Conservation (phyloP, 257 asterid genomes). For the Linaria vulgaris region DNA sequence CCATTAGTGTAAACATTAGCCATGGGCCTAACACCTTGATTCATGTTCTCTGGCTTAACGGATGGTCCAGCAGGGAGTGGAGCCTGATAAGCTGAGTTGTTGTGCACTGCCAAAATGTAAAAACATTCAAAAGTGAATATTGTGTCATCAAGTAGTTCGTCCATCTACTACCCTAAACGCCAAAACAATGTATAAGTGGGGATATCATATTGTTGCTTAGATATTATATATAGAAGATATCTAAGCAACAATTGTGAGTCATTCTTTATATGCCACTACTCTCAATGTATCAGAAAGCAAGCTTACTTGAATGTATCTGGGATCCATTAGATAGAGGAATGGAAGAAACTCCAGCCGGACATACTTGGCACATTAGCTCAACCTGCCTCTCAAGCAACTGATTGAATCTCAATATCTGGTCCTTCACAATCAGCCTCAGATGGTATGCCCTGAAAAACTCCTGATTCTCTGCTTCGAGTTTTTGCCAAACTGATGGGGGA, state of each 20-base stretch:
- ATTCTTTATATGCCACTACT: not conserved
- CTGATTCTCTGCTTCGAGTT: conserved; percentile 58
- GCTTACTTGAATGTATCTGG: conserved; percentile 55
- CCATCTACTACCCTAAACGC: not conserved
- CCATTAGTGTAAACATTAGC: conserved; percentile 53
- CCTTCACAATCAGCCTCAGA: conserved; percentile 56
- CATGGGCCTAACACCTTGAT: conserved; percentile 33
- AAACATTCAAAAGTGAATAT: no score
- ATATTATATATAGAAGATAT: no score
- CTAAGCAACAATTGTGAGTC: not conserved
- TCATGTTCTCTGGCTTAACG: conserved; percentile 55
- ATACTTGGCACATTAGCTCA: conserved; percentile 45
- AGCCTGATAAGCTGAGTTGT: conserved; percentile 41
- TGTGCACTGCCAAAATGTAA: conserved; percentile 43
- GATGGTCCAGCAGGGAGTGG: conserved; percentile 44
- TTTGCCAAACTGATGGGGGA: conserved; percentile 53
- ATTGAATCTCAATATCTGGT: conserved; percentile 64
- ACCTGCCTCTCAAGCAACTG: conserved; percentile 63
- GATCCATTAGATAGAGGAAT: conserved; percentile 46
- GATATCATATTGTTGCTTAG: not conserved
- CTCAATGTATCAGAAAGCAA: conserved; percentile 14
- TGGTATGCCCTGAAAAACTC: conserved; percentile 54
- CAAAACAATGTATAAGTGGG: not conserved
- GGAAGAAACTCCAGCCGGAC: conserved; percentile 33
- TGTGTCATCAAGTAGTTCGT: not conserved